These are phyloP conservation scores for Alternaria sp. DNA, from an alignment of 2,329 filamentous ascomycete genomes.

Conservation along the genomic window DNA sequence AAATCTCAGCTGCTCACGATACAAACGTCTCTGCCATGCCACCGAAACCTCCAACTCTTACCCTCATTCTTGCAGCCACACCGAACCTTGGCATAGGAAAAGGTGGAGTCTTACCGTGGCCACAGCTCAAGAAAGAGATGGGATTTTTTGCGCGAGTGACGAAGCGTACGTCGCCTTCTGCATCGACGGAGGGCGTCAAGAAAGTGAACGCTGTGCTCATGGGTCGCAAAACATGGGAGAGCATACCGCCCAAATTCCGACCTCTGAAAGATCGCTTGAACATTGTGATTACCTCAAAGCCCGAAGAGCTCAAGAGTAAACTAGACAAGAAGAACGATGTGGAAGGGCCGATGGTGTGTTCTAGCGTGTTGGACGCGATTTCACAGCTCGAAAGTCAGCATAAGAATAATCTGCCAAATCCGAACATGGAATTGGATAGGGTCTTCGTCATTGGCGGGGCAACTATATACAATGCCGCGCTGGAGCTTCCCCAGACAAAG, in stretches of 20 bases:
- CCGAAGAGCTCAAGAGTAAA: conserved; percentile 26
- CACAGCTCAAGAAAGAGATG: conserved; percentile 88
- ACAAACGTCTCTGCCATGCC: conserved; percentile 25
- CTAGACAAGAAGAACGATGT: conserved; percentile 6
- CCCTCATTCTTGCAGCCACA: conserved; percentile 95
- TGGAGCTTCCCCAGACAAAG: conserved; percentile 66
- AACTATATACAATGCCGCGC: conserved; percentile 79
- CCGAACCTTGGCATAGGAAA: conserved; percentile 87
- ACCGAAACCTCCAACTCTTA: conserved; percentile 66
- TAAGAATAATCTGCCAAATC: neutral
- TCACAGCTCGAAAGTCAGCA: conserved; percentile 13
- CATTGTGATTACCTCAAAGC: conserved; percentile 74
- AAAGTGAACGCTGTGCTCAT: conserved; percentile 78
- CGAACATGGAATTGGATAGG: conserved; percentile 21
- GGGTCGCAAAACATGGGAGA: conserved; percentile 97
- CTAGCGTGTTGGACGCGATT: conserved; percentile 57
- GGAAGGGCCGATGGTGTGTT: conserved; percentile 63
- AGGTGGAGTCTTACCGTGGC: conserved; percentile 84
- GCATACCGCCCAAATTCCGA: conserved; percentile 78
- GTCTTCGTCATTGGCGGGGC: conserved; percentile 91
- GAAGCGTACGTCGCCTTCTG: conserved; percentile 63
- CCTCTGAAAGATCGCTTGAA: conserved; percentile 84
- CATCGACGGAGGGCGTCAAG: conserved; percentile 10
- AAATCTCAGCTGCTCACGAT: conserved; percentile 6
- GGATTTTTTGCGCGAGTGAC: conserved; percentile 93